Conservation (phyloP, 1,139 yeast species). For the Eremothecium coryli region DNA sequence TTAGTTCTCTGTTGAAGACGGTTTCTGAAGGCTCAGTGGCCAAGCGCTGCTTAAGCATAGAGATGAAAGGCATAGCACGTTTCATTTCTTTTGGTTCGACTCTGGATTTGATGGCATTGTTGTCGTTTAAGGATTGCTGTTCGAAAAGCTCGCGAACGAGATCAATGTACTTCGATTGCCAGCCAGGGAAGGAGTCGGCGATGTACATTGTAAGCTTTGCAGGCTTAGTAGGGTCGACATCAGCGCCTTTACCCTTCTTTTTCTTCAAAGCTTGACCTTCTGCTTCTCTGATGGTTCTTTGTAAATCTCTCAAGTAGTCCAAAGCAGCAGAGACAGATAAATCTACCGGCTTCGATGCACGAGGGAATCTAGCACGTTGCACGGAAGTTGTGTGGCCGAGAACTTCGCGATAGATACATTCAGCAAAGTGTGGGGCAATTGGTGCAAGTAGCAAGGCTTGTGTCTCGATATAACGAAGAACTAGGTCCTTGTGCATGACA, state of each 20-base stretch:
- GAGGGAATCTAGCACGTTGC: slow-evolving; percentile 74
- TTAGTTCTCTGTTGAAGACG: slow-evolving; percentile 80
- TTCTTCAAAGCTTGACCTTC: slow-evolving; percentile 83
- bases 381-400: slow-evolving; percentile 53
- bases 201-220: slow-evolving; percentile 63
- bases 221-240: slow-evolving; percentile 65
- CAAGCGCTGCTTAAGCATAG: slow-evolving; percentile 73
- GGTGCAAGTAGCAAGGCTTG: slow-evolving; percentile 85
- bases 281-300: slow-evolving; percentile 83
- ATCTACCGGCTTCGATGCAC: slow-evolving; percentile 56
- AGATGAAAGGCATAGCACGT: slow-evolving; percentile 96
- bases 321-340: slow-evolving; percentile 56
- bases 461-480: slow-evolving; percentile 69
- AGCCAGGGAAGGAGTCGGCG: slow-evolving; percentile 82
- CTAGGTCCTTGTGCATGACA: slow-evolving; percentile 76
- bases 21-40: slow-evolving; percentile 53
- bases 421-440: slow-evolving; percentile 93
- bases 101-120: slow-evolving; percentile 48
- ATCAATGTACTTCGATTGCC: slow-evolving; percentile 88
- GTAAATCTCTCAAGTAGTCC: slow-evolving; percentile 63
- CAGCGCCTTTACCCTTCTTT: slow-evolving; percentile 77
- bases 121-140: slow-evolving; percentile 49
- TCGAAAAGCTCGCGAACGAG: slow-evolving; percentile 74
- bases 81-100: slow-evolving; percentile 72
- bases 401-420: slow-evolving; percentile 76